Conservation (phyloP, 768 basidiomycete genomes). For the Macrolepiota dolichaula region DNA sequence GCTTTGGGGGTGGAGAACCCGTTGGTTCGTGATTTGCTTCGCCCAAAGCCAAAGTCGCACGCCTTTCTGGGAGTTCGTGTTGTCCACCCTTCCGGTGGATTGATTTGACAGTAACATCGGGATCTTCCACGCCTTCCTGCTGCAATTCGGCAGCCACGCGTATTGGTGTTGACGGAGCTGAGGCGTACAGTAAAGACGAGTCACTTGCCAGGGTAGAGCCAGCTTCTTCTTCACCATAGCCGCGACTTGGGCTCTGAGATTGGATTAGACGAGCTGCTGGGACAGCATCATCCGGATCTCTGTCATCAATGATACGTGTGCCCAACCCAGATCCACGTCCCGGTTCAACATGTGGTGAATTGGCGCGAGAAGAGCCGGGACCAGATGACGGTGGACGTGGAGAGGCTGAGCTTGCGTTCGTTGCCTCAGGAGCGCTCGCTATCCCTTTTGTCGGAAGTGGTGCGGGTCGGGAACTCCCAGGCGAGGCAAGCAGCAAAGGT, state of each 20-base stretch:
- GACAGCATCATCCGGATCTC: background rate
- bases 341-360: background rate
- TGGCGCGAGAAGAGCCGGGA: background rate
- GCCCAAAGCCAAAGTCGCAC: background rate
- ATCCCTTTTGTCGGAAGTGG: background rate
- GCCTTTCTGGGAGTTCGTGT: background rate
- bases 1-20: background rate
- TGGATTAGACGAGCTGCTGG: background rate
- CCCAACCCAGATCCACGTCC: conserved; percentile 4
- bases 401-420: background rate
- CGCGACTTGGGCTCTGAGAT: background rate
- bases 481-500: background rate
- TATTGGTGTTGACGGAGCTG: conserved; percentile 6
- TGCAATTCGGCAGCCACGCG: background rate
- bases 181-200: conserved; percentile 7
- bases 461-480: background rate
- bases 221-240: background rate
- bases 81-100: background rate
- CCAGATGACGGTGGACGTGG: conserved; percentile 6
- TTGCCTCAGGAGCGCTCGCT: background rate
- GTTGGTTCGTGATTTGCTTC: background rate
- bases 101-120: background rate
- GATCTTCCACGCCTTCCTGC: background rate
- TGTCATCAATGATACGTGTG: conserved; percentile 5
- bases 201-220: conserved; percentile 1